Percentiles rank a stretch among this genome's conserved stretches.
These are phyloP conservation scores for Picea glauca DNA, from an alignment of 75 land plant genomes.

Conservation along the genomic window DNA sequence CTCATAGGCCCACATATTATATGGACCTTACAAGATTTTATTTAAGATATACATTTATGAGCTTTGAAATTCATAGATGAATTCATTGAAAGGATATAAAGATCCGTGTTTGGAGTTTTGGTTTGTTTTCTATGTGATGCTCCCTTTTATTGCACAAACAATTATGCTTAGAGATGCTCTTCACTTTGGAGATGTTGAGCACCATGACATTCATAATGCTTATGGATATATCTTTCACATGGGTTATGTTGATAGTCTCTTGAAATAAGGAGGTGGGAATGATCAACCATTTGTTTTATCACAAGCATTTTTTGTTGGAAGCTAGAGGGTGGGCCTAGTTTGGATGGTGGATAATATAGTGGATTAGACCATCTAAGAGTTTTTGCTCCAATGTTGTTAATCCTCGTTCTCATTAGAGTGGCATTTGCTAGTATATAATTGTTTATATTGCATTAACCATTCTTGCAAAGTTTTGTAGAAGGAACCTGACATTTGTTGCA, in stretches of 20 bases:
- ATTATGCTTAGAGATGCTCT: constrained; percentile 92
- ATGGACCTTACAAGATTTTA: neutral
- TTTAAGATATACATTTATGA: neutral
- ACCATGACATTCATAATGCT: constrained; percentile 93
- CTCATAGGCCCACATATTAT: too few relatives aligned
- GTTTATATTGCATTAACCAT: neutral
- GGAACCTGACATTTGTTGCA: neutral
- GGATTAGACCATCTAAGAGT: constrained; percentile 83
- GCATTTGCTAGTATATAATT: constrained; percentile 61
- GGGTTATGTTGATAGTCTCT: constrained; percentile 83
- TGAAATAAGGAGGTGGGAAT: constrained; percentile 70
- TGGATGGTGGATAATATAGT: constrained; percentile 98
- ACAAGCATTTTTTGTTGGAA: constrained; percentile 89
- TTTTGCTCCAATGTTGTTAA: constrained; percentile 93
- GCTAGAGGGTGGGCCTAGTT: constrained; percentile 83
- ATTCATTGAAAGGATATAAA: too few relatives aligned
- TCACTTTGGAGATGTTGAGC: constrained; percentile 79
- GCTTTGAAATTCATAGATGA: too few relatives aligned
- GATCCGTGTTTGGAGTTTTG: neutral
- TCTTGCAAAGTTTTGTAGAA: neutral
- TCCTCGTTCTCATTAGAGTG: constrained; percentile 84
- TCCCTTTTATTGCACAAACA: constrained; percentile 31
- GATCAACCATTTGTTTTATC: constrained; percentile 95
- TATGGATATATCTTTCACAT: constrained; percentile 95
- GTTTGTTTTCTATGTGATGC: neutral